A percentile compares a stretch with the other conserved stretches of the same genome.
These are phyloP conservation scores for Juncus inflexus DNA, from an alignment of 176 grass and related monocot genomes.

Conservation along the genomic window DNA sequence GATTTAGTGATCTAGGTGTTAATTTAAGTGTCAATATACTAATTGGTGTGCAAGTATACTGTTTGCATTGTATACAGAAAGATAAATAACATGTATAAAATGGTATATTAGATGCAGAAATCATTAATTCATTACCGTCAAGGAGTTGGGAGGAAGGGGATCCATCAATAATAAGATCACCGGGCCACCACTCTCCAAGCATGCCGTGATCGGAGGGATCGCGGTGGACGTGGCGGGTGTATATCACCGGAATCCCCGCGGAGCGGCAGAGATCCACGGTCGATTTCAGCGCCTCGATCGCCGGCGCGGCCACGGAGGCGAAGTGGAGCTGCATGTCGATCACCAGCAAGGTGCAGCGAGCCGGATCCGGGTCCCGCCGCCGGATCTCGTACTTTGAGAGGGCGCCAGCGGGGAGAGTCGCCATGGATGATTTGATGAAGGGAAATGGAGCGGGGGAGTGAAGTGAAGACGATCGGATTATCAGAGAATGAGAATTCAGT, in stretches of 20 bases:
- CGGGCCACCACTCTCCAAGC: conserved; percentile 61
- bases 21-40: no score
- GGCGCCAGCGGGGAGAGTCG: conserved; percentile 3
- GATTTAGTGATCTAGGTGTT: no score
- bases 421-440: no score
- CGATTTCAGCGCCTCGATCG: conserved; percentile 34
- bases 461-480: no score
- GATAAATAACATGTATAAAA: no score
- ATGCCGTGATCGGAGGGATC: conserved; percentile 27
- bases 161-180: conserved; percentile 47
- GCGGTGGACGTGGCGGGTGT: conserved; percentile 40
- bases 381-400: conserved; percentile 45
- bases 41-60: no score
- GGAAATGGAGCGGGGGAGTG: no score
- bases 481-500: no score
- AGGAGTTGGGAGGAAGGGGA: conserved; percentile 52
- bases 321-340: conserved; percentile 71
- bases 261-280: conserved; percentile 49
- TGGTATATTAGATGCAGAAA: no score
- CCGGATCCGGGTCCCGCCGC: conserved; percentile 39
- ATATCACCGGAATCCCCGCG: conserved; percentile 37
- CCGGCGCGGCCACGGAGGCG: conserved; percentile 31
- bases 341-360: conserved; percentile 46
- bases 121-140: neutral
- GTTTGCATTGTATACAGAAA: no score